Percentiles rank a stretch among this genome's conserved stretches.
phyloP scores from a whole-genome alignment of 2,329 filamentous ascomycete genomes.

The Alternaria infectoria region DNA sequence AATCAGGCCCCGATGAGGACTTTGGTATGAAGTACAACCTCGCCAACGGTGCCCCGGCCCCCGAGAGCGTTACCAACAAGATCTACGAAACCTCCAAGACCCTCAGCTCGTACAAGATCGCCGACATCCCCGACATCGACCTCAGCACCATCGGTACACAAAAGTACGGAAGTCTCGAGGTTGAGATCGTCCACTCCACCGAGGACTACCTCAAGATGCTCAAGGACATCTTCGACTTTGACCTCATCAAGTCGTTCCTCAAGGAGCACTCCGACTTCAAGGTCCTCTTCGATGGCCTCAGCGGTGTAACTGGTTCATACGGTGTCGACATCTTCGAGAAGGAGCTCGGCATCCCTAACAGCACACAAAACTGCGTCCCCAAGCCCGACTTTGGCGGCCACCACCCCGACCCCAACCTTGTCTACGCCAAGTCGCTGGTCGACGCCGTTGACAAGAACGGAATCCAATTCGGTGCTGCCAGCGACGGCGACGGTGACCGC shows the following conservation, averaged over 20 bases:
- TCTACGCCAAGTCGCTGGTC: slow-evolving; percentile 93
- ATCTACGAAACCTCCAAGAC: slow-evolving; percentile 92
- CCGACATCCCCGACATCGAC: slow-evolving; percentile 85
- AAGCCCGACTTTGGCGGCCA: slow-evolving; percentile 95
- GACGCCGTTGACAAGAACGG: slow-evolving; percentile 89
- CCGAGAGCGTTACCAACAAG: slow-evolving; percentile 96
- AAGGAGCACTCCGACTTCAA: slow-evolving; percentile 88
- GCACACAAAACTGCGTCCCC: slow-evolving; percentile 90
- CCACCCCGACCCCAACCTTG: slow-evolving; percentile 97
- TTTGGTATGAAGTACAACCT: slow-evolving; percentile 99
- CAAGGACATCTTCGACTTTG: slow-evolving; percentile 98
- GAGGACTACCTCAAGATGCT: slow-evolving; percentile 93
- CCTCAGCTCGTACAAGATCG: slow-evolving; percentile 89
- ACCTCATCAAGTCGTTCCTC: slow-evolving; percentile 94
- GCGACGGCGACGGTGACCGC: slow-evolving; percentile 95
- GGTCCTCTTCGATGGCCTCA: slow-evolving; percentile 92
- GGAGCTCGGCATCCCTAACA: slow-evolving; percentile 83
- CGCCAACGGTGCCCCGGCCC: slow-evolving; percentile 91
- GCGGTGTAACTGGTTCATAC: slow-evolving; percentile 94
- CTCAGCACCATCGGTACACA: slow-evolving; percentile 80
- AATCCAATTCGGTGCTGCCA: slow-evolving; percentile 95
- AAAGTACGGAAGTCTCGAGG: slow-evolving; percentile 84
- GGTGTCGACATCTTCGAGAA: slow-evolving; percentile 93
- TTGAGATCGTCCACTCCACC: slow-evolving; percentile 93
- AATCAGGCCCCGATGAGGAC: slow-evolving; percentile 82